A percentile compares a stretch with the other conserved stretches of the same genome.
Evolutionary conservation across 2,329 filamentous ascomycete genomes (phyloP).

Genomic region (Aspergillus spinulosporus): DNA sequence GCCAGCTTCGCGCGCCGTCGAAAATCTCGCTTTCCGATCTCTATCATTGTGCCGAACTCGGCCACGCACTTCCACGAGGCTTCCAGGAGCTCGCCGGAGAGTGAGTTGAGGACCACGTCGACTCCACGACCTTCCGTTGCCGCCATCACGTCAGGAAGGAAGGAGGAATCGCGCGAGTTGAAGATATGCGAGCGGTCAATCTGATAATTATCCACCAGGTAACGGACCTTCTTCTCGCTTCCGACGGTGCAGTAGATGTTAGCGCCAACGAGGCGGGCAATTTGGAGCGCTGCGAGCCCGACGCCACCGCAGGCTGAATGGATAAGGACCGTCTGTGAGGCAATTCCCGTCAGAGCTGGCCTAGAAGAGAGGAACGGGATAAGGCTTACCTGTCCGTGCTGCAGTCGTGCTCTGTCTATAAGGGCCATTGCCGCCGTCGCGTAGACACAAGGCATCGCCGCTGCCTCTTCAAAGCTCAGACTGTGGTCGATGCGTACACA

Average conservation of each 20-base stretch:
- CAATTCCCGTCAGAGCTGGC: too few species aligned
- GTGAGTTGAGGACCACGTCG: neutral
- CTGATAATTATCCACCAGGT: neutral
- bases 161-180: neutral
- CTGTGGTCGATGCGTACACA: neutral
- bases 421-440: neutral
- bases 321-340: neutral
- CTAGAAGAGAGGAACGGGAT: too few species aligned
- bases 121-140: neutral
- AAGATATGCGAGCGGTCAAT: neutral
- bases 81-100: neutral
- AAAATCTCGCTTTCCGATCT: neutral
- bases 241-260: neutral
- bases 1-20: neutral
- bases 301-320: neutral
- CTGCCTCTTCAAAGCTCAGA: neutral
- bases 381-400: neutral
- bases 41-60: neutral
- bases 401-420: neutral
- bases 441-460: neutral
- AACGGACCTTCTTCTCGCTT: neutral
- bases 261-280: neutral
- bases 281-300: neutral
- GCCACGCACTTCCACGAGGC: neutral
- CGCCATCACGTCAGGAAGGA: neutral